Percentiles rank a stretch among this genome's conserved stretches.
Evolutionary conservation across 2,329 filamentous ascomycete genomes (phyloP).

Genomic region (Lojkania enalia): DNA sequence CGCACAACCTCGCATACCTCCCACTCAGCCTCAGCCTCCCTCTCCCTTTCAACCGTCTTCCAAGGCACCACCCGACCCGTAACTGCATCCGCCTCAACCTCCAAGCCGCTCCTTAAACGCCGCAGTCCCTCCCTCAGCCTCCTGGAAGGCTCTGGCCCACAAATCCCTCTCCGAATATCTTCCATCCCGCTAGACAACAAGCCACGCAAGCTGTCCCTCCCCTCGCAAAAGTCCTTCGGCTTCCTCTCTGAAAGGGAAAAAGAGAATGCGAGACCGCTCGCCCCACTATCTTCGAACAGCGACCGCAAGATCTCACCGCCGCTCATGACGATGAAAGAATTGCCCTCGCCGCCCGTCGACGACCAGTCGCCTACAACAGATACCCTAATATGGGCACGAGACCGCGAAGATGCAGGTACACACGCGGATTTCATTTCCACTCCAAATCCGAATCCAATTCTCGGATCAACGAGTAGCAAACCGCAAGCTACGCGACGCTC

Average conservation of each 20-base stretch:
- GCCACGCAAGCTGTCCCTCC: slow-evolving; percentile 38
- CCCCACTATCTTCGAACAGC: slow-evolving; percentile 4
- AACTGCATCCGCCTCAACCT: slow-evolving; percentile 12
- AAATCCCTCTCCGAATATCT: slow-evolving; percentile 40
- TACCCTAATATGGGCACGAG: too few species aligned
- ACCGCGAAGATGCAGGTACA: background rate
- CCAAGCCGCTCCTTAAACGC: slow-evolving; percentile 18
- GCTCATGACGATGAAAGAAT: slow-evolving; percentile 37
- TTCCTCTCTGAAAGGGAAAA: slow-evolving; percentile 24
- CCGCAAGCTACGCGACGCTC: background rate
- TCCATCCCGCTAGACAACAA: slow-evolving; percentile 37
- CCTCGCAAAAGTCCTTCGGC: slow-evolving; percentile 20
- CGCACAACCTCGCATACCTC: slow-evolving; percentile 19
- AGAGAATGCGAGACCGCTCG: slow-evolving; percentile 19
- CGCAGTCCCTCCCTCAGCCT: slow-evolving; percentile 22
- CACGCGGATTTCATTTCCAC: background rate
- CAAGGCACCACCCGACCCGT: background rate
- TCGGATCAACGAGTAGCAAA: too few species aligned
- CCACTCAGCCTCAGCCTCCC: slow-evolving; percentile 20
- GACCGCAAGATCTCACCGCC: slow-evolving; percentile 21
- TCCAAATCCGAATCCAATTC: background rate
- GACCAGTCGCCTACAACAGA: slow-evolving; percentile 7
- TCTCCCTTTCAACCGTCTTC: slow-evolving; percentile 1
- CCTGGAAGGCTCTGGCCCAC: slow-evolving; percentile 21
- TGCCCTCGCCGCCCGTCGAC: slow-evolving; percentile 23